Evolutionary conservation across 176 grass and related monocot species (phyloP).

Genomic region (Miscanthus lutarioriparius): DNA sequence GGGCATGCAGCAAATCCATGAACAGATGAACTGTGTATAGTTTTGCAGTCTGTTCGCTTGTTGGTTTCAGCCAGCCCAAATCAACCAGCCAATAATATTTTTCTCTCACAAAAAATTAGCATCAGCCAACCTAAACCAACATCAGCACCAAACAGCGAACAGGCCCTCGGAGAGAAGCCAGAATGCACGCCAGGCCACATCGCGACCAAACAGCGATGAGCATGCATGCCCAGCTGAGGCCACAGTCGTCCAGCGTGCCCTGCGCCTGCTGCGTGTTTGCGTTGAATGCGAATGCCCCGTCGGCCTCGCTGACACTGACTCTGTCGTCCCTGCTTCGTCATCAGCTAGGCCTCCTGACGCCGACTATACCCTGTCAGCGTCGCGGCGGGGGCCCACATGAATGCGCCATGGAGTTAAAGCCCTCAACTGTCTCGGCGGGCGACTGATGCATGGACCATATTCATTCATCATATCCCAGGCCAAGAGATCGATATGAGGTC

Average conservation of each 20-base stretch:
- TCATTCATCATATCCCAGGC: not conserved
- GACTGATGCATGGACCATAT: not conserved
- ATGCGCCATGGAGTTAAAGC: conserved; percentile 22
- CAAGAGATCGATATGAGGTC: too few relatives aligned
- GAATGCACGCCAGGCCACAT: not conserved
- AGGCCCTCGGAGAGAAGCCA: too few relatives aligned
- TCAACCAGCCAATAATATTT: too few relatives aligned
- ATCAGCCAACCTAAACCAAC: too few relatives aligned
- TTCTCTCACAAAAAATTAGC: too few relatives aligned
- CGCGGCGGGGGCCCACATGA: not conserved
- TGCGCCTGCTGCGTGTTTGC: too few relatives aligned
- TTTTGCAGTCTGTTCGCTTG: too few relatives aligned
- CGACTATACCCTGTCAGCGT: conserved; percentile 3
- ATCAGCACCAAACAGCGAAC: too few relatives aligned
- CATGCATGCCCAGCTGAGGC: not conserved
- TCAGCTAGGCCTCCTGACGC: not conserved
- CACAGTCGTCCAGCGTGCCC: not conserved
- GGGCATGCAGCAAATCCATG: too few relatives aligned
- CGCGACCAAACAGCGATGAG: not conserved
- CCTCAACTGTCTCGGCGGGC: not conserved
- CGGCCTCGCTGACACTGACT: not conserved
- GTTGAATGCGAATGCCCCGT: not conserved
- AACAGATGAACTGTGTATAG: too few relatives aligned
- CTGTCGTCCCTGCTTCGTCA: not conserved
- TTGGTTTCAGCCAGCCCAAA: too few relatives aligned